Conservation (phyloP, 163 green algal genomes). For the Volvox carteri region DNA sequence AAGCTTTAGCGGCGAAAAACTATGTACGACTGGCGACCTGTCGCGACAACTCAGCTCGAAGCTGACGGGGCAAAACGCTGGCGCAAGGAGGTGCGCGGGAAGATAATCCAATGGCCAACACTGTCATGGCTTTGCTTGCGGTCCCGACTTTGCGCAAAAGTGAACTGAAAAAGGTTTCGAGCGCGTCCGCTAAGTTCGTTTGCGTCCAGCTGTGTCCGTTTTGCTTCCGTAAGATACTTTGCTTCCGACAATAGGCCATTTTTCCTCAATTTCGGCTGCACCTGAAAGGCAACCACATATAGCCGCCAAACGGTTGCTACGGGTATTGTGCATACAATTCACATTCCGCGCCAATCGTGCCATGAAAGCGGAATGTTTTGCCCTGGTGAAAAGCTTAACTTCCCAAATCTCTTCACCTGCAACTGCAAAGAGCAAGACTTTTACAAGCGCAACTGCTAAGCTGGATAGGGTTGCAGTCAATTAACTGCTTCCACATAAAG, state of each 20-base stretch:
- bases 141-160: not conserved
- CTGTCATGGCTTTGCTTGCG: not conserved
- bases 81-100: constrained; percentile 9
- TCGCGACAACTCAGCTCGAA: constrained; percentile 15
- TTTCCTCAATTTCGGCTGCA: not conserved
- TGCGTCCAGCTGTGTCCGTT: not conserved
- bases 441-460: too few species aligned
- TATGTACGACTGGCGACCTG: constrained; percentile 24
- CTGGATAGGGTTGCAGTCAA: too few species aligned
- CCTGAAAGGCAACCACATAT: not conserved
- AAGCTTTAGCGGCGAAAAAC: constrained; percentile 3
- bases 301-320: constrained; percentile 3
- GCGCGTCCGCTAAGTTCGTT: not conserved
- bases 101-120: not conserved
- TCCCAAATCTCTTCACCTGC: too few species aligned
- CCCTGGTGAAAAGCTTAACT: too few species aligned
- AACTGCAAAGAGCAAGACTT: too few species aligned
- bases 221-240: not conserved
- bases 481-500: too few species aligned
- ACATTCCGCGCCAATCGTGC: too few species aligned
- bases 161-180: not conserved
- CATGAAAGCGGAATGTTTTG: too few species aligned
- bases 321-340: too few species aligned
- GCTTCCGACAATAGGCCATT: not conserved
- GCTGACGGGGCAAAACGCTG: constrained; percentile 7